Percentiles rank a stretch among this genome's conserved stretches.
phyloP scores from a whole-genome alignment of 257 asterid species.

The Solanum bulbocastanum region DNA sequence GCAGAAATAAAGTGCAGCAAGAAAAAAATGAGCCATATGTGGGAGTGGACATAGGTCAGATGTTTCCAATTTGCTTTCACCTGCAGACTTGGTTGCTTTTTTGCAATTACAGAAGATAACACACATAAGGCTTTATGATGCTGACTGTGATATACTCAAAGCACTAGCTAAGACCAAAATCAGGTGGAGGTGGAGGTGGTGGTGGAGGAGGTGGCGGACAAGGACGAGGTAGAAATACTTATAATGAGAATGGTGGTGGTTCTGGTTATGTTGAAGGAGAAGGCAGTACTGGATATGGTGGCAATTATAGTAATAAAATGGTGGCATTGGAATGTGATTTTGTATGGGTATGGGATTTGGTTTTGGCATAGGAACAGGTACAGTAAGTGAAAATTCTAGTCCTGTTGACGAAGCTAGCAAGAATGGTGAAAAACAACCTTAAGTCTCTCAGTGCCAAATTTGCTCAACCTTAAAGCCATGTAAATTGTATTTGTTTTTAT shows the following conservation, averaged over 20 bases:
- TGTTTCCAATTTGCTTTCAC: slow-evolving; percentile 51
- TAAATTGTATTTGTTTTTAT: not conserved
- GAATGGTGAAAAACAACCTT: not conserved
- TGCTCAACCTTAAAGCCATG: not conserved
- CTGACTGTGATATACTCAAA: too few species aligned
- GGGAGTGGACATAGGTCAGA: slow-evolving; percentile 89
- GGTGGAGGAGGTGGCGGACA: not conserved
- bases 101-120: slow-evolving; percentile 17
- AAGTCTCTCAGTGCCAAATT: not conserved
- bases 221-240: not conserved
- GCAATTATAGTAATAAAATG: not conserved
- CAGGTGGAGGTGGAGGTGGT: slow-evolving; percentile 2
- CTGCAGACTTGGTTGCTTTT: slow-evolving; percentile 59
- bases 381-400: not conserved
- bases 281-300: not conserved
- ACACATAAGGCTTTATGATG: too few species aligned
- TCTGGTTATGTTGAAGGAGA: slow-evolving; percentile 7
- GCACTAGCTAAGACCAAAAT: too few species aligned
- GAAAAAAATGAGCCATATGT: slow-evolving; percentile 64
- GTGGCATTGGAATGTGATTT: not conserved
- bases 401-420: not conserved
- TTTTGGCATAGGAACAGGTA: not conserved
- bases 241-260: not conserved
- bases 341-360: slow-evolving; percentile 6
- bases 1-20: slow-evolving; percentile 54